Percentiles rank a stretch among this genome's conserved stretches.
Conservation (phyloP, 805 yeast species). For the Metschnikowia lunata region DNA sequence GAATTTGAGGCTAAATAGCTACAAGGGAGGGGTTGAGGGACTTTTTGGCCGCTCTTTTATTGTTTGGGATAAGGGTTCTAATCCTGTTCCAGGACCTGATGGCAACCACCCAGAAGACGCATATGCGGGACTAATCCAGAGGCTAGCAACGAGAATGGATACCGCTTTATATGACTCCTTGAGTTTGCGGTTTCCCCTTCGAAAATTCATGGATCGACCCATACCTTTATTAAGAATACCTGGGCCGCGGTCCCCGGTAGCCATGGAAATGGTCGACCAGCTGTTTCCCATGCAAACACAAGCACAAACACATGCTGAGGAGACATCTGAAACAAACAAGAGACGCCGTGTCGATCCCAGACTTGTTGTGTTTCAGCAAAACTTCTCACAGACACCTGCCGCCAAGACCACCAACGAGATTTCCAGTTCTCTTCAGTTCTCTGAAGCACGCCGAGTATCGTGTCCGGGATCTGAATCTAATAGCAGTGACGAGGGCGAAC, state of each 20-base stretch:
- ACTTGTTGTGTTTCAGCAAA: slow-evolving; percentile 3
- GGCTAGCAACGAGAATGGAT: slow-evolving; percentile 5
- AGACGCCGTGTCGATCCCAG: slow-evolving; percentile 5
- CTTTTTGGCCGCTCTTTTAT: background rate
- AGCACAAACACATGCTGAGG: background rate
- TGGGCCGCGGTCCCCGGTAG: no score
- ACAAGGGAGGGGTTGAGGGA: slow-evolving; percentile 11
- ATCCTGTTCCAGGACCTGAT: no score
- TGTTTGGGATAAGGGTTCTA: no score
- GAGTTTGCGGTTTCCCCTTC: slow-evolving; percentile 4
- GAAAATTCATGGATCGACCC: background rate
- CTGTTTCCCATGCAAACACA: background rate
- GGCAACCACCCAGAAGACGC: no score
- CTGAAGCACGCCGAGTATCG: no score
- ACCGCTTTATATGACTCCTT: slow-evolving; percentile 1
- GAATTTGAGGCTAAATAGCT: slow-evolving; percentile 5
- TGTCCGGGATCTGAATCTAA: no score
- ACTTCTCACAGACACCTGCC: background rate
- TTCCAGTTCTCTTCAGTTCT: no score
- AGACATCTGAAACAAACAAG: background rate
- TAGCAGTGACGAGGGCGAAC: background rate
- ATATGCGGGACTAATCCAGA: background rate
- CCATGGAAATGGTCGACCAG: no score
- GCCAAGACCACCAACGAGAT: no score
- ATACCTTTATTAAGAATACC: background rate